A percentile compares a stretch with the other conserved stretches of the same genome.
Conservation (phyloP, 2,329 filamentous ascomycete species). For the Elsinoe batatas region DNA sequence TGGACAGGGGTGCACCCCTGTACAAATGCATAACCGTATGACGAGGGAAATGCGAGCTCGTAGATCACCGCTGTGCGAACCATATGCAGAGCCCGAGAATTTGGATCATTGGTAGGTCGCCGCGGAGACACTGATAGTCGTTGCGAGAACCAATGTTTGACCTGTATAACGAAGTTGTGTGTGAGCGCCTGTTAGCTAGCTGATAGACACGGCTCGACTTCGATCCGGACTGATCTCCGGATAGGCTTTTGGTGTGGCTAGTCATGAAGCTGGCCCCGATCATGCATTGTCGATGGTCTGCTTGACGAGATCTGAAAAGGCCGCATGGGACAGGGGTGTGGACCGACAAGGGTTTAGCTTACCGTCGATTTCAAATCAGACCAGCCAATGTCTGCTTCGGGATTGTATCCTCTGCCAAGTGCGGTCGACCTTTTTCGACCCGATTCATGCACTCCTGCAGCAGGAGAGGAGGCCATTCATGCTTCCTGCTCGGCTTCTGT, state of each 20-base stretch:
- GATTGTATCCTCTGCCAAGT: not conserved
- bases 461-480: not conserved
- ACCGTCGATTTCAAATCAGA: constrained; percentile 14
- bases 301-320: not conserved
- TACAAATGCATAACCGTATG: not conserved
- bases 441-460: constrained; percentile 13
- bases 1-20: constrained; percentile 5
- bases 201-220: not conserved
- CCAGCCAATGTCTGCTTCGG: constrained; percentile 12
- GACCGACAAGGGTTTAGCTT: constrained; percentile 9
- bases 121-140: not conserved
- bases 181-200: not conserved
- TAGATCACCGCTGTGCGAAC: constrained; percentile 10
- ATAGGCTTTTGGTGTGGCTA: not conserved
- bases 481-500: constrained; percentile 3
- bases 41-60: constrained; percentile 1
- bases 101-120: not conserved
- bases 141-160: constrained; percentile 8
- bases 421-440: not conserved
- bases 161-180: not conserved
- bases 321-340: constrained; percentile 4
- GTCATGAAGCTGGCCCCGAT: not conserved
- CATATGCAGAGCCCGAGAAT: constrained; percentile 6
- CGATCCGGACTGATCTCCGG: constrained; percentile 6
- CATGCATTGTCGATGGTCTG: not conserved